Evolutionary conservation across 805 yeast species (phyloP).

Genomic region (Yarrowia hollandica): DNA sequence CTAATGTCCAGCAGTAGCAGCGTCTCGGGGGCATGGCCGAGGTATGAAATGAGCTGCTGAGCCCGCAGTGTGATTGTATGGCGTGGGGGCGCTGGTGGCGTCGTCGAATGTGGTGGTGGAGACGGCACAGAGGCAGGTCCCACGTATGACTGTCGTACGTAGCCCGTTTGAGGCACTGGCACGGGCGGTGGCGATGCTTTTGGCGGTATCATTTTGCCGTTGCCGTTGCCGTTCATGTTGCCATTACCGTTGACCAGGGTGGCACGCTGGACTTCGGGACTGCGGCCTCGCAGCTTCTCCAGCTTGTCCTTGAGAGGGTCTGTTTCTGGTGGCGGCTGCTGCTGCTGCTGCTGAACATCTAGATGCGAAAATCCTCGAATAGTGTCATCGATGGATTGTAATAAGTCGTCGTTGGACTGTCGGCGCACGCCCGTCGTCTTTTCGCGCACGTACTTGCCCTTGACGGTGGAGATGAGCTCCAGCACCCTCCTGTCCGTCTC

Average conservation of each 20-base stretch:
- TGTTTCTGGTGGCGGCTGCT: neutral
- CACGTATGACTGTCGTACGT: neutral
- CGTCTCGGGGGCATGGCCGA: slow-evolving; percentile 50
- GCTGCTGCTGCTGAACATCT: neutral
- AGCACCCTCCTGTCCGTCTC: slow-evolving; percentile 13
- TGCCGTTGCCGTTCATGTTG: neutral
- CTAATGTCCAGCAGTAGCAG: slow-evolving; percentile 74
- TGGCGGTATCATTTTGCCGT: neutral
- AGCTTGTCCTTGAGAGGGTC: slow-evolving; percentile 22
- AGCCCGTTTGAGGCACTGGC: neutral
- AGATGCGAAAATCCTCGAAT: slow-evolving; percentile 6
- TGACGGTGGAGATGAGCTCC: slow-evolving; percentile 23
- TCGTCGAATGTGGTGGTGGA: neutral
- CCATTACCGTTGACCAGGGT: neutral
- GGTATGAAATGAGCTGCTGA: neutral
- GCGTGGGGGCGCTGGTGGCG: slow-evolving; percentile 3
- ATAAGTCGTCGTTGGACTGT: slow-evolving; percentile 7
- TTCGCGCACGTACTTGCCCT: slow-evolving; percentile 20
- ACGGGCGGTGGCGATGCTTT: neutral
- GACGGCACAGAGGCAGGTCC: slow-evolving; percentile 3
- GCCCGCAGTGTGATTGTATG: slow-evolving; percentile 9
- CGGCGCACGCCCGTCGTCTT: neutral
- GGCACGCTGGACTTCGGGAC: slow-evolving; percentile 24
- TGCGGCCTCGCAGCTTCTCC: slow-evolving; percentile 22
- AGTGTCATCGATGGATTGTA: slow-evolving; percentile 16